phyloP scores from a whole-genome alignment of 1,284 basidiomycete genomes.

The Fomitopsis palustris region DNA sequence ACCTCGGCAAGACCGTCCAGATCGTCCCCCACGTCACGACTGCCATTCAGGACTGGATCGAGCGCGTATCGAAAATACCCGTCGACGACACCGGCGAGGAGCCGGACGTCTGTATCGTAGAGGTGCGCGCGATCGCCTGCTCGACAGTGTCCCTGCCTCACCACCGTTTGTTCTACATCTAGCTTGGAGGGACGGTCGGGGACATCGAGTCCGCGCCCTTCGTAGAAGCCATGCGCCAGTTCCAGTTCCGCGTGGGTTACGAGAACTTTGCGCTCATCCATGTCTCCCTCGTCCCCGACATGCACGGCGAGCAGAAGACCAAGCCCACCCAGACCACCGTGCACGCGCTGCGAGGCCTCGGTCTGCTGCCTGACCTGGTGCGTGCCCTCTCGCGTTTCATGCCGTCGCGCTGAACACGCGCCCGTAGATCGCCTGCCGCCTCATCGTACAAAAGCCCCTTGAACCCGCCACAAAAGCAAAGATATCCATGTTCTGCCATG shows the following conservation, averaged over 20 bases:
- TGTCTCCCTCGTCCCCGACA: conserved; percentile 96
- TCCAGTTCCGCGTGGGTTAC: conserved; percentile 97
- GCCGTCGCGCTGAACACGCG: not conserved
- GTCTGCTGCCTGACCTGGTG: conserved; percentile 90
- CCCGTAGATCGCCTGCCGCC: conserved; percentile 85
- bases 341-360: conserved; percentile 90
- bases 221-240: conserved; percentile 98
- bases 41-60: conserved; percentile 99
- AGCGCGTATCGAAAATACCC: conserved; percentile 90
- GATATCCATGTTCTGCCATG: conserved; percentile 99
- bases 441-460: conserved; percentile 70
- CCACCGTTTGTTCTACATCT: not conserved
- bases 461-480: conserved; percentile 88
- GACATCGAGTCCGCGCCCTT: conserved; percentile 98
- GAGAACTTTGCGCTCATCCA: conserved; percentile 98
- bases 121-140: conserved; percentile 46
- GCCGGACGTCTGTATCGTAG: conserved; percentile 97
- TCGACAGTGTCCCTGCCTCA: not conserved
- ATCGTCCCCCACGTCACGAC: conserved; percentile 97
- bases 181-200: conserved; percentile 95
- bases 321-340: conserved; percentile 99
- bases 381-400: conserved; percentile 24
- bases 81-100: conserved; percentile 93
- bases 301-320: conserved; percentile 99
- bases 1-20: conserved; percentile 97